Evolutionary conservation across 2,329 filamentous ascomycete genomes (phyloP).

Genomic region (Davidsoniella virescens): DNA sequence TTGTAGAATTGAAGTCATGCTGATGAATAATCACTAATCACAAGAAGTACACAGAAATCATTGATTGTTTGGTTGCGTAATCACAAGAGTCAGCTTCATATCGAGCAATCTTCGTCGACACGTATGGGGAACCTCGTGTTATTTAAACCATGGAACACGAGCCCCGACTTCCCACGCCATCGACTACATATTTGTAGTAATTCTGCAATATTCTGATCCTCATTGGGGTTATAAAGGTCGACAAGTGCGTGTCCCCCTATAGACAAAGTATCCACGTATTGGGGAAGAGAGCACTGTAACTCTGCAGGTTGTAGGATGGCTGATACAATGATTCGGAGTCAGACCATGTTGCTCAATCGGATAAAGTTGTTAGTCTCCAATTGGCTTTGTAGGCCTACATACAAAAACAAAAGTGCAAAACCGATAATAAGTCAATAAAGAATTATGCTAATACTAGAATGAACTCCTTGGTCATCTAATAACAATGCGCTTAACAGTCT

Average conservation of each 20-base stretch:
- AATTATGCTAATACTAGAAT: too few relatives aligned
- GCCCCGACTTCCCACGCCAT: too few relatives aligned
- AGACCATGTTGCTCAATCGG: too few relatives aligned
- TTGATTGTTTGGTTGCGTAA: background rate
- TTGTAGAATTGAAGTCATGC: slow-evolving; percentile 22
- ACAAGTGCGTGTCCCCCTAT: too few relatives aligned
- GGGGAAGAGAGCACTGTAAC: background rate
- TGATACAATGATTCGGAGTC: background rate
- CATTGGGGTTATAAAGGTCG: background rate
- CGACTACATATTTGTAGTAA: background rate
- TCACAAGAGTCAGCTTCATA: background rate
- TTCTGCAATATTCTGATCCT: background rate
- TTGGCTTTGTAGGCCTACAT: too few relatives aligned
- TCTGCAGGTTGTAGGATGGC: background rate
- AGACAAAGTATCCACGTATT: background rate
- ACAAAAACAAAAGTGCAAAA: too few relatives aligned
- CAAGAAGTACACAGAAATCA: background rate
- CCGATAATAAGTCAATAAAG: too few relatives aligned
- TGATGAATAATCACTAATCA: background rate
- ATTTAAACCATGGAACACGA: background rate
- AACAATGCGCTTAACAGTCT: too few relatives aligned
- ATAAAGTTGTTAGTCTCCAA: too few relatives aligned
- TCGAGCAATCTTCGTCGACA: background rate
- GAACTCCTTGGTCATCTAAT: too few relatives aligned
- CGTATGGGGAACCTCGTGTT: background rate